Evolutionary conservation across 2,329 filamentous ascomycete genomes (phyloP), one percentile per base, ranked within the genome.

Genomic region (Metarhizium brunneum): DNA sequence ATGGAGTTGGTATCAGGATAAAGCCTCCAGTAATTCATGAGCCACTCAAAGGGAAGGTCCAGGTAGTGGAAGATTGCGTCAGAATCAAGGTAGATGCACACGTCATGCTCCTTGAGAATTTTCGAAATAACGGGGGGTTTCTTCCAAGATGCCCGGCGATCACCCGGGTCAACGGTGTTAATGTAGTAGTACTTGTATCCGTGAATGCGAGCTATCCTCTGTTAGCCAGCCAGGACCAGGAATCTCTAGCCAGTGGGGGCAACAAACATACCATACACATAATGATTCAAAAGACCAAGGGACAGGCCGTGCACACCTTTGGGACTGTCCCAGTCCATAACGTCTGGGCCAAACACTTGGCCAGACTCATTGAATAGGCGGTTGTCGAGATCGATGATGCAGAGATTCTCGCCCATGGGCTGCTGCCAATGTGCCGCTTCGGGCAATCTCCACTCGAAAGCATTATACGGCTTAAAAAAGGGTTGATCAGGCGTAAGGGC

Each of bases 111-210:
- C 62, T 70, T 68, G 56, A 76, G 68, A n/a, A 76, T 69, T 60
- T 71, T 68, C 57, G 68, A 62, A 56, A 75, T 69, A 59, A 76
- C 66, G 49, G 69, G 58, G 30, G 74, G 71, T 65, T 76, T 76
- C 65, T 74, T 73, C 74, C 74, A 76, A 11, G 73, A 75, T n/a
- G 69, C 68, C 35, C 73, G 72, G 29, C 74, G 72, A 56, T 76
- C 73, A 49, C 62, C 57, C 55, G 66, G 72, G 14, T 66, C 63
- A 8, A 70, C 68, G 38, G 69, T 69, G 43, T 70, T 67, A 57
- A 76, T 59, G 56, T 73, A 76, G 64, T 75, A 75, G 67, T 76
- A 76, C 61, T 72, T 72, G 68, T 76, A 76, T 52, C 73, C 73
- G 60, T 76, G 74, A 54, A 76, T 73, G 58, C 69, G 71, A 62